These are phyloP conservation scores for Nemania diffusa DNA, from an alignment of 2,329 filamentous ascomycete species.

Conservation along the genomic window DNA sequence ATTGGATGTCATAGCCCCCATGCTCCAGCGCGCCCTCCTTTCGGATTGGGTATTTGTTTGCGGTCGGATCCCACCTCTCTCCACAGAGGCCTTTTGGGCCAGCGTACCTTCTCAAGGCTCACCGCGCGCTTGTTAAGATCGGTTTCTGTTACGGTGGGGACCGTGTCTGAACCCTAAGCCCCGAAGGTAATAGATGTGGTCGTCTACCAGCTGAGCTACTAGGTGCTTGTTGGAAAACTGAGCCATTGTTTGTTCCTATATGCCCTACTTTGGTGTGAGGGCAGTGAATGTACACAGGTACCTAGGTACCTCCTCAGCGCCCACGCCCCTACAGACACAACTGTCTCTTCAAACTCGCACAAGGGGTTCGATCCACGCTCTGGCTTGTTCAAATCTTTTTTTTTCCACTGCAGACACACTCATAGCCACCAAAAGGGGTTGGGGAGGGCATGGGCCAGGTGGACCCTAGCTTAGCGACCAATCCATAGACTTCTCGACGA, in stretches of 20 bases:
- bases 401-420: too few species aligned
- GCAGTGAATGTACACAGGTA: slow-evolving; percentile 1
- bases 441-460: background rate
- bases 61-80: slow-evolving; percentile 6
- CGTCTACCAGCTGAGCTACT: slow-evolving; percentile 8
- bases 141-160: slow-evolving; percentile 4
- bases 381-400: background rate
- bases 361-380: slow-evolving; percentile 7
- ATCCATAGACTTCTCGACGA: background rate
- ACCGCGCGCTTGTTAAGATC: slow-evolving; percentile 1
- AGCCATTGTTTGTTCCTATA: slow-evolving; percentile 4
- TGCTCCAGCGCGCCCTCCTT: slow-evolving; percentile 25
- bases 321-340: too few species aligned
- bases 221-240: background rate
- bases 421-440: background rate
- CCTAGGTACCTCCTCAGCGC: slow-evolving; percentile 1
- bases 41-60: slow-evolving; percentile 19
- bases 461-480: background rate
- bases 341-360: background rate
- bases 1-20: slow-evolving; percentile 6
- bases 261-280: background rate
- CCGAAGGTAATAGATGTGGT: slow-evolving; percentile 1
- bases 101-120: slow-evolving; percentile 7
- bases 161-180: slow-evolving; percentile 24
- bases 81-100: slow-evolving; percentile 7